Evolutionary conservation across 225 moss, liverwort and hornwort species (phyloP).

Genomic region (Pseudisothecium myosuroides): DNA sequence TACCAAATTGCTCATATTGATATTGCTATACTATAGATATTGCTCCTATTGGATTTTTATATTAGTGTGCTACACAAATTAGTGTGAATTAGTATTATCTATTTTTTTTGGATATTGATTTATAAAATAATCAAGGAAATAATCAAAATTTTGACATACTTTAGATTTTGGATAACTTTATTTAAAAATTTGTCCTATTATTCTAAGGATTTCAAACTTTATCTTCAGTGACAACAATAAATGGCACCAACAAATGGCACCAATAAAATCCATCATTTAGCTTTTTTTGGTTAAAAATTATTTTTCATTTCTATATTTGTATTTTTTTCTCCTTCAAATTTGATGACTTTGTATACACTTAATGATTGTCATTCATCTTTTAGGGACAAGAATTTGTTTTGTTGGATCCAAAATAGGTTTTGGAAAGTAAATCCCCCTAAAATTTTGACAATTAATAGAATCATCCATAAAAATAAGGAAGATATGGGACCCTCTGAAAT

Average conservation of each 20-base stretch:
- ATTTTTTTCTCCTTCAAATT: fast-evolving
- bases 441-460: fast-evolving
- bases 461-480: fast-evolving
- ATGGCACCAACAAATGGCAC: too few relatives aligned
- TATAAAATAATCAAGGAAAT: too few relatives aligned
- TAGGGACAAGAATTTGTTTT: fast-evolving
- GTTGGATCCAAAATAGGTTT: fast-evolving
- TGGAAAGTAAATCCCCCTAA: fast-evolving
- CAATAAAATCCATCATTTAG: not conserved
- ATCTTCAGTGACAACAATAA: not conserved
- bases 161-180: too few relatives aligned
- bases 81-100: too few relatives aligned
- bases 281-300: not conserved
- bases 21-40: too few relatives aligned
- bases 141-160: too few relatives aligned
- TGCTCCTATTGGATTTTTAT: fast-evolving
- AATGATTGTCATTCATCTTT: not conserved
- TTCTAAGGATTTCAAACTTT: not conserved
- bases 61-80: not conserved
- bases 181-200: not conserved
- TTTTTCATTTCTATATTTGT: not conserved
- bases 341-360: not conserved
- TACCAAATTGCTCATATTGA: too few relatives aligned
- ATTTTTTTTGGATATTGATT: fast-evolving
- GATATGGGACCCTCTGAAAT: too few relatives aligned